phyloP scores from a whole-genome alignment of 768 basidiomycete species.

The Kwoniella dendrophila region DNA sequence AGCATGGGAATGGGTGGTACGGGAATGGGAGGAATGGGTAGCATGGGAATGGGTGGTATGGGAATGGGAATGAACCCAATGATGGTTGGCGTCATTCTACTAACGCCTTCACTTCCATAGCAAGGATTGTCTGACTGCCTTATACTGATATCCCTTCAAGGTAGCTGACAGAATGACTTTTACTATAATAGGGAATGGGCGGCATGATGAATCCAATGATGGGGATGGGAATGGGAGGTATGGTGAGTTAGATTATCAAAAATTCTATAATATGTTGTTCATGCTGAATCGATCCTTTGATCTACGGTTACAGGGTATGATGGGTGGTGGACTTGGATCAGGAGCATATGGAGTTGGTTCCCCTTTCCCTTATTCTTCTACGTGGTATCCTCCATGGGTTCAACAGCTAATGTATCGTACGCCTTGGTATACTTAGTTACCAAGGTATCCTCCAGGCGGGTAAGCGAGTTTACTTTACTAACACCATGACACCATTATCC shows the following conservation, averaged over 20 bases:
- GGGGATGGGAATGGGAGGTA: conserved; percentile 30
- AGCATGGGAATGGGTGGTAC: conserved; percentile 57
- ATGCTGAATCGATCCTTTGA: background rate
- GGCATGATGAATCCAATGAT: conserved; percentile 42
- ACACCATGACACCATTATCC: background rate
- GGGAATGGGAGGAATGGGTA: conserved; percentile 60
- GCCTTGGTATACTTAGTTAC: conserved; percentile 52
- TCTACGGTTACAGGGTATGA: conserved; percentile 34
- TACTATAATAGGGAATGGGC: conserved; percentile 13
- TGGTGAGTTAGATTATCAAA: conserved; percentile 26
- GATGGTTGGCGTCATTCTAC: conserved; percentile 28
- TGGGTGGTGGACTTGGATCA: conserved; percentile 48
- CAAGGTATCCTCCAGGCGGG: conserved; percentile 53
- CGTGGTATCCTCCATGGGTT: conserved; percentile 28
- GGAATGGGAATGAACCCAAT: conserved; percentile 58
- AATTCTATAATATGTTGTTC: too few species aligned
- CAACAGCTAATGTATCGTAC: conserved; percentile 42
- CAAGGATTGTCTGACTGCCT: background rate
- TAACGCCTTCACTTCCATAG: too few species aligned
- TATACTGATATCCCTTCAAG: background rate
- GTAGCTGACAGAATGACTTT: background rate
- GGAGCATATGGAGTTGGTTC: conserved; percentile 52
- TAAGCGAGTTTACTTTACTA: conserved; percentile 38
- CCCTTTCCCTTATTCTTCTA: conserved; percentile 25
- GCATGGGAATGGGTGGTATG: conserved; percentile 57